Percentiles rank a stretch among this genome's conserved stretches.
Evolutionary conservation across 345 rosid species (phyloP).

Genomic region (Conringia planisiliqua): DNA sequence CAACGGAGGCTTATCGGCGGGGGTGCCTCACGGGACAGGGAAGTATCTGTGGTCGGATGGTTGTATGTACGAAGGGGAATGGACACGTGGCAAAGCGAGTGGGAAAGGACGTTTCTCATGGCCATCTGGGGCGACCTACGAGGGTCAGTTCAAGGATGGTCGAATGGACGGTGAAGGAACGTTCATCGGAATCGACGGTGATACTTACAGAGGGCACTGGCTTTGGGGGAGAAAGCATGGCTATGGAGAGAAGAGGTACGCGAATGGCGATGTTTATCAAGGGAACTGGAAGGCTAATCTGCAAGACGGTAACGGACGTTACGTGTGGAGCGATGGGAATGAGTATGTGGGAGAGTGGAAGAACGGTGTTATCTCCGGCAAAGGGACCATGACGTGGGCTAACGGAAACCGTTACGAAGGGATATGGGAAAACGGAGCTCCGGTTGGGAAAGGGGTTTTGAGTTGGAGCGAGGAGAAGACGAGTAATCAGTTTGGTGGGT

Average conservation of each 20-base stretch:
- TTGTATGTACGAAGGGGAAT: slow-evolving; percentile 71
- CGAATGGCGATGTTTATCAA: slow-evolving; percentile 54
- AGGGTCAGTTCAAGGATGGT: slow-evolving; percentile 65
- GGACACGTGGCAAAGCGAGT: slow-evolving; percentile 53
- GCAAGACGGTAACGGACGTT: slow-evolving; percentile 66
- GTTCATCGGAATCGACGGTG: slow-evolving; percentile 59
- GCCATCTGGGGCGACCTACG: slow-evolving; percentile 74
- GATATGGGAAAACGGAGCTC: slow-evolving; percentile 63
- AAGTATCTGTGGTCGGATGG: slow-evolving; percentile 75
- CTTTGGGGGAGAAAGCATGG: slow-evolving; percentile 57
- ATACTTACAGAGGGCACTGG: slow-evolving; percentile 61
- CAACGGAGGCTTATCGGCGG: slow-evolving; percentile 46
- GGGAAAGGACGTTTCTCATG: slow-evolving; percentile 70
- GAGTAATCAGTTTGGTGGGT: slow-evolving; percentile 27
- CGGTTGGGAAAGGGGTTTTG: slow-evolving; percentile 57
- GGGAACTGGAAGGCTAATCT: slow-evolving; percentile 58
- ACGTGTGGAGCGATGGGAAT: slow-evolving; percentile 62
- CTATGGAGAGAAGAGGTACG: slow-evolving; percentile 52
- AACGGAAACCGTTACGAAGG: slow-evolving; percentile 63
- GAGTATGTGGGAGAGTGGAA: slow-evolving; percentile 63
- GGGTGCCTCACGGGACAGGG: slow-evolving; percentile 62
- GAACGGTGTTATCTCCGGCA: slow-evolving; percentile 51
- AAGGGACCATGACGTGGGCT: slow-evolving; percentile 51
- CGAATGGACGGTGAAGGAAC: slow-evolving; percentile 63
- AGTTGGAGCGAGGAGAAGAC: slow-evolving; percentile 42